A percentile compares a stretch with the other conserved stretches of the same genome.
Conservation (phyloP, 352 stramenopile genomes). For the Pythium plurisporium region DNA sequence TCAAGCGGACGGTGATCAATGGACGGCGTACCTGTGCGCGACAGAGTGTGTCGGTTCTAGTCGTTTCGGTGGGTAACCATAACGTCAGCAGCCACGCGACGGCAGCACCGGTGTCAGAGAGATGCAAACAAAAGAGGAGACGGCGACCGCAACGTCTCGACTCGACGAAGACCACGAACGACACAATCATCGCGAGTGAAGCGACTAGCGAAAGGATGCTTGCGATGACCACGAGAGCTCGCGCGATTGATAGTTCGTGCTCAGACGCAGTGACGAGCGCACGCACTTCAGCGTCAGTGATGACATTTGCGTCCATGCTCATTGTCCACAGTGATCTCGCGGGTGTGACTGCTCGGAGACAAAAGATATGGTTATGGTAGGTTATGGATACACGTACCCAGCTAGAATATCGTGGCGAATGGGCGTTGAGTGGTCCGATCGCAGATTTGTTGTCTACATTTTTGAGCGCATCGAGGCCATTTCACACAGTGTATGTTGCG, state of each 20-base stretch:
- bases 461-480: background rate
- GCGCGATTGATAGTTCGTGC: conserved; percentile 35
- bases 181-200: conserved; percentile 47
- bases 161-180: conserved; percentile 60
- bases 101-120: conserved; percentile 42
- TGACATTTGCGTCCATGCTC: conserved; percentile 2
- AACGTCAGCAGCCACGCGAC: conserved; percentile 56
- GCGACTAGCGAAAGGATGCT: conserved; percentile 36
- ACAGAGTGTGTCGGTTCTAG: conserved; percentile 25
- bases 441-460: no score
- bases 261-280: conserved; percentile 1
- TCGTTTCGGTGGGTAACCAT: conserved; percentile 21
- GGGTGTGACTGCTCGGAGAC: no score
- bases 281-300: conserved; percentile 1
- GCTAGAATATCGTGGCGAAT: no score
- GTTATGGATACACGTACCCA: conserved; percentile 1
- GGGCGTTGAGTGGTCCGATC: no score
- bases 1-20: no score
- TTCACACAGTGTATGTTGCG: background rate
- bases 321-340: no score
- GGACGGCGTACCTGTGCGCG: conserved; percentile 43
- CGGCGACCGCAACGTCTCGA: conserved; percentile 57
- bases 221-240: conserved; percentile 36
- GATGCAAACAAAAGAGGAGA: conserved; percentile 59
- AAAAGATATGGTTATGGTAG: conserved; percentile 5